phyloP scores from a whole-genome alignment of 2,329 filamentous ascomycete species.

The Aspergillus fructus region DNA sequence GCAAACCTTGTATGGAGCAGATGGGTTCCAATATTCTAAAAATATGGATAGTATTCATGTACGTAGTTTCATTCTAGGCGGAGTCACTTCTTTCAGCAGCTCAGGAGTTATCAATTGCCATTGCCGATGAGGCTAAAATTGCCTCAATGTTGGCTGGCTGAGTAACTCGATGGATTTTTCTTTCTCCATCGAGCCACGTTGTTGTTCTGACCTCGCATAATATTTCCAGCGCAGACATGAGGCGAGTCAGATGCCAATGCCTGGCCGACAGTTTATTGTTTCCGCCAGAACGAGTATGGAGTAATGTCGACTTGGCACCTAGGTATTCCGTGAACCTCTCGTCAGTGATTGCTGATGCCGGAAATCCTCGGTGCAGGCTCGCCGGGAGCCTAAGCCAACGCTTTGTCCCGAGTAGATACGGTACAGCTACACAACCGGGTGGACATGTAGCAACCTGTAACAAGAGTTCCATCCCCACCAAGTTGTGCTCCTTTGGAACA shows the following conservation, averaged over 20 bases:
- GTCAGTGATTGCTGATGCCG: background rate
- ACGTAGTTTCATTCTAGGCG: background rate
- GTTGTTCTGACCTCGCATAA: background rate
- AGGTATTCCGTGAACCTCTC: background rate
- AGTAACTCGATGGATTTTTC: background rate
- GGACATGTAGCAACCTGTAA: constrained; percentile 7
- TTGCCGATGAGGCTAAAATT: background rate
- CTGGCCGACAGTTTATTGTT: background rate
- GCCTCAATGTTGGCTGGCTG: background rate
- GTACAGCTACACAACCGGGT: constrained; percentile 1
- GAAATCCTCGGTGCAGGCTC: background rate
- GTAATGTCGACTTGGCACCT: background rate
- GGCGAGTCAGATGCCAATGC: background rate
- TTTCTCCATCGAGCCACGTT: constrained; percentile 9
- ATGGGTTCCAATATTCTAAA: too few relatives aligned
- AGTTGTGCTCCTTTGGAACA: background rate
- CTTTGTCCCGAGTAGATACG: background rate
- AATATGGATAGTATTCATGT: background rate
- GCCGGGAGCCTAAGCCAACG: background rate
- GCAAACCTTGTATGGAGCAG: background rate
- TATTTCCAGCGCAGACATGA: background rate
- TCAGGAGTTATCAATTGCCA: background rate
- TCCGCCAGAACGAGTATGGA: background rate
- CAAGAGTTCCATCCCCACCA: constrained; percentile 2
- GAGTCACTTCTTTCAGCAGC: background rate